These are phyloP conservation scores for Caryopteris hybrid DNA, from an alignment of 305 asterid species.

Conservation along the genomic window DNA sequence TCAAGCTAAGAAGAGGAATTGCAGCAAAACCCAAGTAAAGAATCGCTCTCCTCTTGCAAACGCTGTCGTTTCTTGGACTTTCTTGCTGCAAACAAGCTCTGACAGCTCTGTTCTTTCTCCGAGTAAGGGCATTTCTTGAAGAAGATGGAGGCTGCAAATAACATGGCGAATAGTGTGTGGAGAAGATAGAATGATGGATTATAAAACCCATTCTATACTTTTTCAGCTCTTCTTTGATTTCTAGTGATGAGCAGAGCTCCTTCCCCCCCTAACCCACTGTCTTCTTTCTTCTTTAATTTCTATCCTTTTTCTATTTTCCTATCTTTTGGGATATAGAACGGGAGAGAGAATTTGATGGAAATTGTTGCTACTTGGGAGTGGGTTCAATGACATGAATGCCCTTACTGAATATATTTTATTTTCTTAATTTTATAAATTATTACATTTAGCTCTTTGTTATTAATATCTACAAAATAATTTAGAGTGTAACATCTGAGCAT, in stretches of 20 bases:
- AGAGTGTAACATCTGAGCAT: too few species aligned
- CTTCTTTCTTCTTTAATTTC: neutral
- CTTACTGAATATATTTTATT: too few species aligned
- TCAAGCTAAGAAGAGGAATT: conserved; percentile 51
- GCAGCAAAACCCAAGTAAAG: conserved; percentile 60
- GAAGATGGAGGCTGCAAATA: conserved; percentile 35
- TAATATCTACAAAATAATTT: too few species aligned
- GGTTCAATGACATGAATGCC: neutral
- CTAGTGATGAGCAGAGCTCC: conserved; percentile 24
- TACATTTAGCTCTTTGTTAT: too few species aligned
- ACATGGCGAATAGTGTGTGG: conserved; percentile 28
- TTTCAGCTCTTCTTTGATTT: conserved; percentile 28
- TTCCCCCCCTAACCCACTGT: conserved; percentile 15
- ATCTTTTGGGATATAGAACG: conserved; percentile 13
- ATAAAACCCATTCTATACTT: conserved; percentile 21
- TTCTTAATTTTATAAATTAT: too few species aligned
- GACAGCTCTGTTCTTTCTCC: conserved; percentile 31
- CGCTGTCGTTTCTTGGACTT: conserved; percentile 24
- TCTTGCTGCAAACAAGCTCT: conserved; percentile 36
- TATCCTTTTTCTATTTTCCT: conserved; percentile 6
- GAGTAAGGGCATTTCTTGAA: conserved; percentile 30
- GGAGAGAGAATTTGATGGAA: neutral
- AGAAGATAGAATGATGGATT: conserved; percentile 23
- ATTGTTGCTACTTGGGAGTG: neutral
- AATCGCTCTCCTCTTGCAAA: conserved; percentile 46